Evolutionary conservation across 1,139 yeast species (phyloP).

Genomic region (Yamadazyma sp.): DNA sequence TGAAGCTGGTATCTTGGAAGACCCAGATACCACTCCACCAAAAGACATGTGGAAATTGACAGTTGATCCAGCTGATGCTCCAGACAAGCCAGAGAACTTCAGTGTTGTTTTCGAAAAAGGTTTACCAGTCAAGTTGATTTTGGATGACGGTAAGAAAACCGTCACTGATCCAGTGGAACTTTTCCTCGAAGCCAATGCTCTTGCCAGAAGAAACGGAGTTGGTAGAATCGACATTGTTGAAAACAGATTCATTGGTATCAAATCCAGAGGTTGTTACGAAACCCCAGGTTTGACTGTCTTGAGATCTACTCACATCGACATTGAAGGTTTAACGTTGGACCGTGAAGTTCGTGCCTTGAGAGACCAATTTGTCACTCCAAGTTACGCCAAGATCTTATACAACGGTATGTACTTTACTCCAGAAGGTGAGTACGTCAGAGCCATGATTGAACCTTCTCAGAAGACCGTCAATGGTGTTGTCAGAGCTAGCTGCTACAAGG

Average conservation of each 20-base stretch:
- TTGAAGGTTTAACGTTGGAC: slow-evolving; percentile 95
- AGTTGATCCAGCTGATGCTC: slow-evolving; percentile 94
- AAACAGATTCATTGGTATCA: slow-evolving; percentile 97
- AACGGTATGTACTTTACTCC: slow-evolving; percentile 98
- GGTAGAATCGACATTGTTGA: slow-evolving; percentile 99
- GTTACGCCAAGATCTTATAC: slow-evolving; percentile 87
- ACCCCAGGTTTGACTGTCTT: slow-evolving; percentile 96
- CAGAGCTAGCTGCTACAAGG: slow-evolving; percentile 92
- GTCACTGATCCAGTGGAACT: slow-evolving; percentile 88
- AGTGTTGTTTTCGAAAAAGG: slow-evolving; percentile 82
- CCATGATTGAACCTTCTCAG: slow-evolving; percentile 94
- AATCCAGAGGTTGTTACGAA: slow-evolving; percentile 99
- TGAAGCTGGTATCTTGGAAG: slow-evolving; percentile 98
- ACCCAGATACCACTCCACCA: slow-evolving; percentile 98
- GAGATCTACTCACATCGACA: slow-evolving; percentile 91
- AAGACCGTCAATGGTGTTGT: slow-evolving; percentile 94
- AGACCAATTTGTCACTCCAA: slow-evolving; percentile 92
- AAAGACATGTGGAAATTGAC: slow-evolving; percentile 99
- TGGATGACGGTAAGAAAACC: slow-evolving; percentile 56
- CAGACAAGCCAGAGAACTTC: slow-evolving; percentile 87
- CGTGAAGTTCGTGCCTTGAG: slow-evolving; percentile 97
- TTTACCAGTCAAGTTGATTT: slow-evolving; percentile 76
- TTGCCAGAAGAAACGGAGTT: slow-evolving; percentile 98
- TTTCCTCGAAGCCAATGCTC: slow-evolving; percentile 86
- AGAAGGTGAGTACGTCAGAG: slow-evolving; percentile 93